phyloP scores from a whole-genome alignment of 495 filamentous ascomycete genomes.

The Aspergillus bertholletiae region DNA sequence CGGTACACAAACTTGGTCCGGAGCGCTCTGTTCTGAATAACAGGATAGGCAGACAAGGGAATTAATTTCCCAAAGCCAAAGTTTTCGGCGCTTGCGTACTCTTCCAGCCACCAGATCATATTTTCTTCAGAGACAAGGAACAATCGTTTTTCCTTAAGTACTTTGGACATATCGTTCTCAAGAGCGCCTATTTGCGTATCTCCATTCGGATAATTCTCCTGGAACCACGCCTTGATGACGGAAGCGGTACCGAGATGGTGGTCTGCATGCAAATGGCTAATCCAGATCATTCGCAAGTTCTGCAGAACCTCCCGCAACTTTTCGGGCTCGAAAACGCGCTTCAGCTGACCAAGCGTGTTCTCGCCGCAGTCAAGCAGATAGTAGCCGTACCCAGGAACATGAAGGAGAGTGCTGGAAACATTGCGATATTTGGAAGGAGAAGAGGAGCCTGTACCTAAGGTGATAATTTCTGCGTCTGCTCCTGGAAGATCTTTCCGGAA shows the following conservation, averaged over 20 bases:
- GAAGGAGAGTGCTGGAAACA: slow-evolving; percentile 81
- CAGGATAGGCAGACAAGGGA: slow-evolving; percentile 36
- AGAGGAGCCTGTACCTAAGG: slow-evolving; percentile 88
- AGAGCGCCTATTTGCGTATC: slow-evolving; percentile 20
- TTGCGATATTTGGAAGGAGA: slow-evolving; percentile 91
- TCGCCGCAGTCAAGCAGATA: slow-evolving; percentile 92
- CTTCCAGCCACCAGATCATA: slow-evolving; percentile 70
- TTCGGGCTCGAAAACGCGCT: slow-evolving; percentile 60
- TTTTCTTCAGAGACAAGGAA: slow-evolving; percentile 57
- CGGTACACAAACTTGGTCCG: slow-evolving; percentile 28
- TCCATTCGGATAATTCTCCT: slow-evolving; percentile 40
- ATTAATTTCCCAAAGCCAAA: slow-evolving; percentile 62
- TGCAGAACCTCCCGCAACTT: slow-evolving; percentile 65
- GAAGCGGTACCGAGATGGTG: slow-evolving; percentile 84
- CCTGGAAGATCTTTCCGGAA: slow-evolving; percentile 56
- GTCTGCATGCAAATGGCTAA: slow-evolving; percentile 93
- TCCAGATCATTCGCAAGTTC: slow-evolving; percentile 84
- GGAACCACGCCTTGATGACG: slow-evolving; percentile 75
- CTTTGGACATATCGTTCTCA: slow-evolving; percentile 28
- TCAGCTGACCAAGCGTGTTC: slow-evolving; percentile 87
- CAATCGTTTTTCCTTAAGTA: slow-evolving; percentile 47
- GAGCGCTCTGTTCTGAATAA: slow-evolving; percentile 12
- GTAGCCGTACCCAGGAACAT: slow-evolving; percentile 77
- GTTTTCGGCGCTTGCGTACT: slow-evolving; percentile 75
- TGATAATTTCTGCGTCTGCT: slow-evolving; percentile 73